Evolutionary conservation across 2,329 filamentous ascomycete genomes (phyloP).

Genomic region (Aspergillus luchuensis): DNA sequence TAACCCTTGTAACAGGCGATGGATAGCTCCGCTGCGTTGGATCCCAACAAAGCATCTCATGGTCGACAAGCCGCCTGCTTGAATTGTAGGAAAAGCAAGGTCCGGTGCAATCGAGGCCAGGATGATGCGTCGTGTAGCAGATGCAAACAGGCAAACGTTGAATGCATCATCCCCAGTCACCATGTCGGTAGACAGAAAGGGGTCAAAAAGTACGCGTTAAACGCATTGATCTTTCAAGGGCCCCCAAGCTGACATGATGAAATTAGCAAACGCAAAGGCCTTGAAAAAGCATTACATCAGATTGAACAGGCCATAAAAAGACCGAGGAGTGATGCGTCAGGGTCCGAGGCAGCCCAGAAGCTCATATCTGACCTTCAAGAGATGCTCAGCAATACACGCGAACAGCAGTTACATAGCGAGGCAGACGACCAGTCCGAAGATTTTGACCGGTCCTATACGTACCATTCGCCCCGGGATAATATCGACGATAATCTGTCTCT

Average conservation of each 20-base stretch:
- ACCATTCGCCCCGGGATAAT: slow-evolving; percentile 27
- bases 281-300: slow-evolving; percentile 73
- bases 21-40: slow-evolving; percentile 9
- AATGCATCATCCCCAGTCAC: slow-evolving; percentile 72
- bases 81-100: slow-evolving; percentile 67
- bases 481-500: slow-evolving; percentile 60
- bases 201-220: slow-evolving; percentile 66
- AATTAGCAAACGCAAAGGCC: slow-evolving; percentile 69
- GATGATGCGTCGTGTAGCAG: slow-evolving; percentile 60
- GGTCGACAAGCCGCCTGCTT: slow-evolving; percentile 58
- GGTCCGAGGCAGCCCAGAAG: slow-evolving; percentile 47
- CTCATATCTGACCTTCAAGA: slow-evolving; percentile 50
- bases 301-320: slow-evolving; percentile 70
- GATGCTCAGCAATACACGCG: slow-evolving; percentile 53
- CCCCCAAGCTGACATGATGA: slow-evolving; percentile 12
- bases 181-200: slow-evolving; percentile 74
- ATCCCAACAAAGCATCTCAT: slow-evolving; percentile 17
- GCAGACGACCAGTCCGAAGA: slow-evolving; percentile 38
- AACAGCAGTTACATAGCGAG: slow-evolving; percentile 36
- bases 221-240: slow-evolving; percentile 18
- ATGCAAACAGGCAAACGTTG: slow-evolving; percentile 59
- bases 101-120: slow-evolving; percentile 63
- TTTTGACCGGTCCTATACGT: slow-evolving; percentile 21
- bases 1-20: slow-evolving; percentile 9
- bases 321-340: slow-evolving; percentile 50